Evolutionary conservation across 2,329 filamentous ascomycete species (phyloP).

Genomic region (Aspergillus luchuensis): DNA sequence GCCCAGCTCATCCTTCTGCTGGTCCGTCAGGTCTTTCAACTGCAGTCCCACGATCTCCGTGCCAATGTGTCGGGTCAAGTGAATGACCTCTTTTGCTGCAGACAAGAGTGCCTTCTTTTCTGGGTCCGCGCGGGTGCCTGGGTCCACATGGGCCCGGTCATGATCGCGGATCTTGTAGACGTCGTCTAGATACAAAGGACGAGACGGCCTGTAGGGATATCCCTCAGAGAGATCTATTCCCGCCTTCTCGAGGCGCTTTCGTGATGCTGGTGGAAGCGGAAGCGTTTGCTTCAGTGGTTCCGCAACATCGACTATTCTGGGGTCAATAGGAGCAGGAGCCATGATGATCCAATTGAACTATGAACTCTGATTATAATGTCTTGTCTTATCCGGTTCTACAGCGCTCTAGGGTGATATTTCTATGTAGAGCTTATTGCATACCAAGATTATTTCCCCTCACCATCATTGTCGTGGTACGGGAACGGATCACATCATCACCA

Average conservation of each 20-base stretch:
- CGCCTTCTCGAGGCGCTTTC: constrained; percentile 64
- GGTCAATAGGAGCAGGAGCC: constrained; percentile 63
- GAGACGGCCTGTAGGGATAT: constrained; percentile 70
- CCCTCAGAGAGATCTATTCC: constrained; percentile 70
- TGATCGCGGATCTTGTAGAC: constrained; percentile 65
- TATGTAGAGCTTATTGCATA: neutral
- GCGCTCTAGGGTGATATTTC: neutral
- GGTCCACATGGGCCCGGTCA: constrained; percentile 59
- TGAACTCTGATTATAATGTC: neutral
- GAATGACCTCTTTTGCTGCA: constrained; percentile 64
- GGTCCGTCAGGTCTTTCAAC: constrained; percentile 61
- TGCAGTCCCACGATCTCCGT: constrained; percentile 67
- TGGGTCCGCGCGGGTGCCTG: constrained; percentile 65
- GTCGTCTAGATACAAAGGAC: constrained; percentile 69
- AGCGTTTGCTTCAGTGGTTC: constrained; percentile 66
- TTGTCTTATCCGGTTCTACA: neutral
- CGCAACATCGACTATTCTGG: constrained; percentile 64
- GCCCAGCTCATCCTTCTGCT: constrained; percentile 64
- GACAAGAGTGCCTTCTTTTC: constrained; percentile 62
- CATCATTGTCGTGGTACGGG: neutral
- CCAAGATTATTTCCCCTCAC: neutral
- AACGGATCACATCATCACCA: constrained; percentile 36
- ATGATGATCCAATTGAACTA: constrained; percentile 36
- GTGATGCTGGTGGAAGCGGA: constrained; percentile 59
- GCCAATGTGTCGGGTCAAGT: constrained; percentile 64